A percentile compares a stretch with the other conserved stretches of the same genome.
These are phyloP conservation scores for Gaultheria prostrata DNA, from an alignment of 148 eudicot species.

Conservation along the genomic window DNA sequence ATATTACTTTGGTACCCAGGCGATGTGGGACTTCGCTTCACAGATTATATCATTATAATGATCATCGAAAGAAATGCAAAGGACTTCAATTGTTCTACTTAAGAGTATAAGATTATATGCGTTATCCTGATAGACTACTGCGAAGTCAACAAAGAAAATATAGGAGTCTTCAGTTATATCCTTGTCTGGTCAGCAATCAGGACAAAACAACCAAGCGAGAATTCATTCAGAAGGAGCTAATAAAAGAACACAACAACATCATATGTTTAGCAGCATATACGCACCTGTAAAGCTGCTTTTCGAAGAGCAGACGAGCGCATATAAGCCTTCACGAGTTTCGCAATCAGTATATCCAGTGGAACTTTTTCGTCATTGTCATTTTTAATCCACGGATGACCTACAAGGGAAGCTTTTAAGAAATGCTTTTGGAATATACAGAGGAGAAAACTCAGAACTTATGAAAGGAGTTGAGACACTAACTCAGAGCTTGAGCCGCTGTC, in stretches of 20 bases:
- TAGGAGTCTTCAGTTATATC: not conserved
- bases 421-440: not conserved
- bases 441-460: not conserved
- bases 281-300: constrained; percentile 87
- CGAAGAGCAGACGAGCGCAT: constrained; percentile 86
- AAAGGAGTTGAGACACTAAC: constrained; percentile 53
- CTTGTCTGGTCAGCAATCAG: not conserved
- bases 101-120: not conserved
- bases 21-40: no score
- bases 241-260: not conserved
- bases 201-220: not conserved
- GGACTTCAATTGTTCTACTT: not conserved
- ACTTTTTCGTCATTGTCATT: constrained; percentile 47
- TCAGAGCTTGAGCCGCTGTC: constrained; percentile 86
- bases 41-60: no score
- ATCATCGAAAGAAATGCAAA: not conserved
- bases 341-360: constrained; percentile 70
- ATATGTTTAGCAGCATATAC: constrained; percentile 19
- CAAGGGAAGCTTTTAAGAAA: constrained; percentile 12
- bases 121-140: not conserved
- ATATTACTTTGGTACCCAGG: no score
- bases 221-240: not conserved
- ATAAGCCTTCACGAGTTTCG: constrained; percentile 73
- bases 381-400: constrained; percentile 95
- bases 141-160: not conserved